Conservation (phyloP, 2,329 filamentous ascomycete genomes). For the Fonsecaea monophora region DNA sequence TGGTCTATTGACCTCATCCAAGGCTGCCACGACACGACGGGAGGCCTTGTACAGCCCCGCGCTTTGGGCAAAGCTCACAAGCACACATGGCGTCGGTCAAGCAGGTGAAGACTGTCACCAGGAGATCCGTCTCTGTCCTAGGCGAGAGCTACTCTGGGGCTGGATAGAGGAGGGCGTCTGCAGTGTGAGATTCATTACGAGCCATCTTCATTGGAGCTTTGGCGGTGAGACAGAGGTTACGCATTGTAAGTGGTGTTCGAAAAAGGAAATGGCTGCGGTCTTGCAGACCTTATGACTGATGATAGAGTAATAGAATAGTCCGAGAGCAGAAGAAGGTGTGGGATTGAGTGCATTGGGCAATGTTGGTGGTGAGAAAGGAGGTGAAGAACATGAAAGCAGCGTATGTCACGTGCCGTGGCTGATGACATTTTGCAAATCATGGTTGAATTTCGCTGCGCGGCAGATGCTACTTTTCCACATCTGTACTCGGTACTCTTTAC, state of each 20-base stretch:
- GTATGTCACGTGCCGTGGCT: too few species aligned
- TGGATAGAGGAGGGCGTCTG: not conserved
- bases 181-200: not conserved
- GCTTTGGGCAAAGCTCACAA: not conserved
- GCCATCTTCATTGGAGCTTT: not conserved
- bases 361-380: not conserved
- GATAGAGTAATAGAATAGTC: not conserved
- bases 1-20: not conserved
- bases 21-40: not conserved
- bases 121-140: not conserved
- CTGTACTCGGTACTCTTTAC: not conserved
- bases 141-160: not conserved
- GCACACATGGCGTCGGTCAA: not conserved
- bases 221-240: not conserved
- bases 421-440: too few species aligned
- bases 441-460: too few species aligned
- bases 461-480: not conserved
- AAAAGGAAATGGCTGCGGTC: not conserved
- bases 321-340: not conserved
- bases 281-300: not conserved
- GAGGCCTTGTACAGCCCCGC: not conserved
- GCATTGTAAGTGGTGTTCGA: not conserved
- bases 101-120: not conserved
- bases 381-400: too few species aligned
- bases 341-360: not conserved